These are phyloP conservation scores for Cordyceps militaris DNA, from an alignment of 2,329 filamentous ascomycete species.

Conservation along the genomic window DNA sequence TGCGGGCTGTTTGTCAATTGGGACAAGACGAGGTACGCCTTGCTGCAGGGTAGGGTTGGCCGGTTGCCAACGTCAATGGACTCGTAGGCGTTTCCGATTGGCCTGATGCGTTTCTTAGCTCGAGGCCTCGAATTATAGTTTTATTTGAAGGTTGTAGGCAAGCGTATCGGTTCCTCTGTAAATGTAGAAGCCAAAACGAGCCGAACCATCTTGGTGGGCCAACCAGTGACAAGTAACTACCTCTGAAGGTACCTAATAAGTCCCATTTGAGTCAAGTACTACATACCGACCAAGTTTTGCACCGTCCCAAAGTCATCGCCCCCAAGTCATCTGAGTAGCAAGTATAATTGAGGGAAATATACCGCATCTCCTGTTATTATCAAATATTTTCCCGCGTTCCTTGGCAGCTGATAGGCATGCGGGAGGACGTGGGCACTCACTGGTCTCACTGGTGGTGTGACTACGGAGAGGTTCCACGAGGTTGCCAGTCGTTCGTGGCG, in stretches of 20 bases:
- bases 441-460: conserved; percentile 11
- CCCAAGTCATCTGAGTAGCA: background rate
- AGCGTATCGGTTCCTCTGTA: no score
- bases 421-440: conserved; percentile 6
- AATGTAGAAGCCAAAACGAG: no score
- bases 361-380: background rate
- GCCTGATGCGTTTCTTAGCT: no score
- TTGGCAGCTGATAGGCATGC: background rate
- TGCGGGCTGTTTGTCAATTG: no score
- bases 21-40: conserved; percentile 21
- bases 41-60: conserved; percentile 23
- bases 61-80: conserved; percentile 19
- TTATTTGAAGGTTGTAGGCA: no score
- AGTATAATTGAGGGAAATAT: background rate
- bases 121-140: no score
- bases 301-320: background rate
- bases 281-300: no score
- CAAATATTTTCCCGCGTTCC: background rate
- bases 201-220: no score
- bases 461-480: background rate
- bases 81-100: background rate
- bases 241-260: no score
- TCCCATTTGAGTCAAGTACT: no score
- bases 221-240: no score
- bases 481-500: background rate